A percentile compares a stretch with the other conserved stretches of the same genome.
Evolutionary conservation across 2,329 filamentous ascomycete genomes (phyloP).

Genomic region (Acrocalymma vagum): DNA sequence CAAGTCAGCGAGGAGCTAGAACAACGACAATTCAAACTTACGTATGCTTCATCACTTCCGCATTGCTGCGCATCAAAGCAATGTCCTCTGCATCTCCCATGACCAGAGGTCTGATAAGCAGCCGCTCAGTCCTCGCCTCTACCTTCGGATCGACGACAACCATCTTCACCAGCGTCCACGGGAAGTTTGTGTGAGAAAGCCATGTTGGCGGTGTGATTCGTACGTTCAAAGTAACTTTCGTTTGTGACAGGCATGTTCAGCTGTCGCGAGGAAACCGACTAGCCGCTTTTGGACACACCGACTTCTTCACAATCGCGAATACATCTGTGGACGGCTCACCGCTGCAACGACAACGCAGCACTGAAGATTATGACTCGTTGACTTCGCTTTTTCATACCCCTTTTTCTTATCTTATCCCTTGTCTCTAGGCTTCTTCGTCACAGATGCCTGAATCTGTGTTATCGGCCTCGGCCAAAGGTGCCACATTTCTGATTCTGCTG

Average conservation of each 20-base stretch:
- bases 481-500: conserved; percentile 85
- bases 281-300: conserved; percentile 29
- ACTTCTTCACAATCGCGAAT: conserved; percentile 26
- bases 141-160: conserved; percentile 42
- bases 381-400: conserved; percentile 15
- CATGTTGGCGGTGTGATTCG: conserved; percentile 38
- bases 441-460: conserved; percentile 45
- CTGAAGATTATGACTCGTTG: conserved; percentile 30
- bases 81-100: conserved; percentile 61
- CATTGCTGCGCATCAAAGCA: conserved; percentile 63
- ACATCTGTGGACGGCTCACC: conserved; percentile 25
- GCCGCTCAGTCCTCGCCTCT: conserved; percentile 57
- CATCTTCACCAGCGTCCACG: conserved; percentile 29
- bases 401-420: conserved; percentile 12
- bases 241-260: conserved; percentile 26
- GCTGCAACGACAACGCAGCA: conserved; percentile 19
- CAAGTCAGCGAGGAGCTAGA: background rate
- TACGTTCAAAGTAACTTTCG: conserved; percentile 17
- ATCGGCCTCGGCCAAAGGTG: conserved; percentile 70
- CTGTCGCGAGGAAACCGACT: conserved; percentile 22
- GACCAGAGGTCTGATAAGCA: conserved; percentile 62
- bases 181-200: conserved; percentile 9
- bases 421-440: conserved; percentile 6
- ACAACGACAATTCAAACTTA: conserved; percentile 39
- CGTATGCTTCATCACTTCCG: conserved; percentile 71